These are phyloP conservation scores for Polytrichum commune DNA, from an alignment of 225 moss, liverwort and hornwort species.

Conservation along the genomic window DNA sequence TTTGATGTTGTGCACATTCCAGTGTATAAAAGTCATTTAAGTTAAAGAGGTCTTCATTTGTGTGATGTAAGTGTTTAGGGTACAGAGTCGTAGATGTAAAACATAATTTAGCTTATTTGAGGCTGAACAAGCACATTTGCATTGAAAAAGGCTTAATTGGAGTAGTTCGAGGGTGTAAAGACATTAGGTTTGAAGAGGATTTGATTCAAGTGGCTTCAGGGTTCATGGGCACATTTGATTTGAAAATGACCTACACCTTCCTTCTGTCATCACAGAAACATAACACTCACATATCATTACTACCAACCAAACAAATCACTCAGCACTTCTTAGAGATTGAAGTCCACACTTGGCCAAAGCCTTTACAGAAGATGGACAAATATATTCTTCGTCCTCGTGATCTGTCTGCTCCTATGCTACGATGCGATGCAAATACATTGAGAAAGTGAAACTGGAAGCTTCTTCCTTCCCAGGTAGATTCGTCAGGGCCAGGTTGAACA, in stretches of 20 bases:
- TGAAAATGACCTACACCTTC: constrained; percentile 31
- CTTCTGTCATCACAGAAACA: constrained; percentile 34
- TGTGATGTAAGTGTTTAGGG: no score
- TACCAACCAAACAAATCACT: constrained; percentile 11
- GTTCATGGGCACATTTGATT: no score
- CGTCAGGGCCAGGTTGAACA: constrained; percentile 23
- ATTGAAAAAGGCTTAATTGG: no score
- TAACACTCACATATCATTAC: rapidly evolving
- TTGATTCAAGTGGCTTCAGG: no score
- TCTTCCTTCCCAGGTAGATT: constrained; percentile 27
- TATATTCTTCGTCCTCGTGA: constrained; percentile 29
- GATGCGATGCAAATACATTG: not conserved
- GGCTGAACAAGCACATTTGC: no score
- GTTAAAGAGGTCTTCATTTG: no score
- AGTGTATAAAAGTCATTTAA: no score
- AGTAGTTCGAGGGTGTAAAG: no score
- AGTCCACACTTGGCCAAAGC: constrained; percentile 41
- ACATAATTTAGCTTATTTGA: no score
- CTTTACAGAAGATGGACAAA: constrained; percentile 62
- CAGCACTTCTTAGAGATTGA: constrained; percentile 23
- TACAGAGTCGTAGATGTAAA: no score
- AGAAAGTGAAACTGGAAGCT: constrained; percentile 1
- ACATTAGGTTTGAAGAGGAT: no score
- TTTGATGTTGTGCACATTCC: no score
- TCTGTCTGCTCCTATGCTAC: not conserved